Base-by-base conservation (phyloP, 805 yeast species). In the Myxozyma monticola region DNA sequence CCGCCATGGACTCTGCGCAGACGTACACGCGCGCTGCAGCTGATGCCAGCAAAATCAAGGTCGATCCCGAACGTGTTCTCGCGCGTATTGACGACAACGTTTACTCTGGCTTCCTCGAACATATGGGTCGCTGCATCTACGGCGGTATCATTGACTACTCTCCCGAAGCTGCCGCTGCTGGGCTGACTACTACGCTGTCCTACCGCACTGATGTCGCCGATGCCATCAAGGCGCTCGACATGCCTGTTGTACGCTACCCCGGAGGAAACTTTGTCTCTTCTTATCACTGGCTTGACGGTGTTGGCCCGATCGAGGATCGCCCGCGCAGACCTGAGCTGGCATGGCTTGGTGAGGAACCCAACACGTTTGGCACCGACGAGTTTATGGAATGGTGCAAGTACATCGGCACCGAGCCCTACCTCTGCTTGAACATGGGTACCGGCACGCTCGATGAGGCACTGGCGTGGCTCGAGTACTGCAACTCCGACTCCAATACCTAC, bases 91-190 rank as follows among this genome's bases (percentile, higher is more conserved):
- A 66, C 44, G 60, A 57, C 18, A 62, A 61, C 20, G 64, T 67
- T 35, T 68, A 67, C 51, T 59, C 67, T n/a, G 71, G 71, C 17
- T 68, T 68, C 49, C 61, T 66, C n/a, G 71, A 68, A 44, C 71
- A 68, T 53, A 54, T 68, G 50, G 71, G 71, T 14, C 56, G 71
- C 38, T 68, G 71, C 45, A 65, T 68, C 37, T 68, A 68, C 45
- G 71, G 70, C n/a, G 71, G 71, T 10, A 49, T 68, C n/a, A 65
- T 68, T 26, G 71, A 68, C 46, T 66, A 59, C 40, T n/a, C n/a
- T n/a, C n/a, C n/a, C n/a, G 61, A 59, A 6, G 31, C 54, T 14
- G 53, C 57, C 12, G 30, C 14, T n/a, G 53, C 51, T 24, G 48
- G 49, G 14, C 48, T 60, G 26, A 60, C 60, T 30, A 66, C 57